Conservation (phyloP, 495 filamentous ascomycete species). For the Barbatosphaeria neglecta region DNA sequence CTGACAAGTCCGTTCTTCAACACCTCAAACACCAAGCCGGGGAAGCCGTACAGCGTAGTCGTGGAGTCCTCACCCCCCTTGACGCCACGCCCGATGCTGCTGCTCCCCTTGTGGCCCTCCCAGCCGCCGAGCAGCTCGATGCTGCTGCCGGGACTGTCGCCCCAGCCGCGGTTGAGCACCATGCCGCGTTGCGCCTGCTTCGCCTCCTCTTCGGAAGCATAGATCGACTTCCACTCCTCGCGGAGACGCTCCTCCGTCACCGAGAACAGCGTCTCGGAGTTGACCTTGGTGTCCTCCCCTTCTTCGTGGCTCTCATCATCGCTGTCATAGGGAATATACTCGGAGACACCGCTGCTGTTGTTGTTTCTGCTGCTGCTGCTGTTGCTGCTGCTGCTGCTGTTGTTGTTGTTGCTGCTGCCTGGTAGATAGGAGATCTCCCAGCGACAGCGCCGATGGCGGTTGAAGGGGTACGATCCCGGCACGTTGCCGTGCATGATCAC, state of each 20-base stretch:
- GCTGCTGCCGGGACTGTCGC: conserved; percentile 83
- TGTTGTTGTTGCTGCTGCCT: too few species aligned
- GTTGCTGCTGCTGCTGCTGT: too few species aligned
- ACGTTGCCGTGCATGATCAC: conserved; percentile 87
- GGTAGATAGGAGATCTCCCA: conserved; percentile 64
- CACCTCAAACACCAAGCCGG: conserved; percentile 89
- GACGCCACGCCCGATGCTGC: conserved; percentile 24
- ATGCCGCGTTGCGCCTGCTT: conserved; percentile 60
- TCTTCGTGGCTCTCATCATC: conserved; percentile 5
- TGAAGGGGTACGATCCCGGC: conserved; percentile 92
- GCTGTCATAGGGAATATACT: too few species aligned
- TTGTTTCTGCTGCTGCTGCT: too few species aligned
- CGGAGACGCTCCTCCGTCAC: conserved; percentile 54
- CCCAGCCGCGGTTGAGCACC: conserved; percentile 82
- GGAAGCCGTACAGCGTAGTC: conserved; percentile 86
- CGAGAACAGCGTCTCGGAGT: conserved; percentile 69
- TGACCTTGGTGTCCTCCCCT: conserved; percentile 23
- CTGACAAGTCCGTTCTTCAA: conserved; percentile 85
- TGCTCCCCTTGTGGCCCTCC: conserved; percentile 54
- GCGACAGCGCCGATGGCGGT: conserved; percentile 78
- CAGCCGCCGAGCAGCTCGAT: conserved; percentile 81
- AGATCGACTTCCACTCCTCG: conserved; percentile 59
- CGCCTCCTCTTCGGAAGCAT: conserved; percentile 48
- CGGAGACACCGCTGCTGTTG: too few species aligned
- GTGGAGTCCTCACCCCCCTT: conserved; percentile 55